Percentiles rank a stretch among this genome's conserved stretches.
These are phyloP conservation scores for Santalum album DNA, from an alignment of 164 flowering plant species.

Conservation along the genomic window DNA sequence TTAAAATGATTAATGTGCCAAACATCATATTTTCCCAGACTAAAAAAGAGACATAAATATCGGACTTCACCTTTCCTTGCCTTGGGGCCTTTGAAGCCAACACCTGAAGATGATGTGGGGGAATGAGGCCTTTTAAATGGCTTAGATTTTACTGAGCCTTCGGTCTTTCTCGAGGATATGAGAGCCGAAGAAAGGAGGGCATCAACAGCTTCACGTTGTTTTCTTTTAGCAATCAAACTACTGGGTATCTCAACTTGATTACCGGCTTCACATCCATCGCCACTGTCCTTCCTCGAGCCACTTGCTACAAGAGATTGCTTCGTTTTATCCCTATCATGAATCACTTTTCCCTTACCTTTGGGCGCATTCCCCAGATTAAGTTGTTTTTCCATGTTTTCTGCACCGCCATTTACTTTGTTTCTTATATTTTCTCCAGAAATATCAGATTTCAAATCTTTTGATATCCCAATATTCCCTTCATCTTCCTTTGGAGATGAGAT, in stretches of 20 bases:
- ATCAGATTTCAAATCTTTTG: not conserved
- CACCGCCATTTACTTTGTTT: slow-evolving; percentile 9
- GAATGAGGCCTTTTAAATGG: slow-evolving; percentile 35
- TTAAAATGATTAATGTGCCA: not conserved
- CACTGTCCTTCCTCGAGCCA: slow-evolving; percentile 10
- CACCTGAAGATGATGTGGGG: slow-evolving; percentile 16
- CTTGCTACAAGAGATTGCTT: slow-evolving; percentile 12
- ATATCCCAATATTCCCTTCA: slow-evolving; percentile 2
- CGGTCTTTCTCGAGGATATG: slow-evolving; percentile 63
- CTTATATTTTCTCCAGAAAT: not conserved
- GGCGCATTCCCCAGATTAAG: slow-evolving; percentile 4
- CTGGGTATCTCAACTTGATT: slow-evolving; percentile 16
- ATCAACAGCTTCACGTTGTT: slow-evolving; percentile 83
- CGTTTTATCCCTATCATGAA: too few species aligned
- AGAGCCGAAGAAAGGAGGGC: slow-evolving; percentile 73
- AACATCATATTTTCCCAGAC: not conserved
- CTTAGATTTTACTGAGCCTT: slow-evolving; percentile 23
- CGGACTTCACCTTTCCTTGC: slow-evolving; percentile 30
- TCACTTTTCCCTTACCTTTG: slow-evolving; percentile 11
- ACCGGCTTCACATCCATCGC: slow-evolving; percentile 11
- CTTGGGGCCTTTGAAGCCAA: slow-evolving; percentile 32
- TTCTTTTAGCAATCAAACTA: slow-evolving; percentile 36
- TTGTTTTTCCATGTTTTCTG: slow-evolving; percentile 13
- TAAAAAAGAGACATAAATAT: not conserved
- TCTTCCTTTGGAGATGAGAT: slow-evolving; percentile 7